phyloP scores from a whole-genome alignment of 345 rosid genomes.

The Adansonia digitata region DNA sequence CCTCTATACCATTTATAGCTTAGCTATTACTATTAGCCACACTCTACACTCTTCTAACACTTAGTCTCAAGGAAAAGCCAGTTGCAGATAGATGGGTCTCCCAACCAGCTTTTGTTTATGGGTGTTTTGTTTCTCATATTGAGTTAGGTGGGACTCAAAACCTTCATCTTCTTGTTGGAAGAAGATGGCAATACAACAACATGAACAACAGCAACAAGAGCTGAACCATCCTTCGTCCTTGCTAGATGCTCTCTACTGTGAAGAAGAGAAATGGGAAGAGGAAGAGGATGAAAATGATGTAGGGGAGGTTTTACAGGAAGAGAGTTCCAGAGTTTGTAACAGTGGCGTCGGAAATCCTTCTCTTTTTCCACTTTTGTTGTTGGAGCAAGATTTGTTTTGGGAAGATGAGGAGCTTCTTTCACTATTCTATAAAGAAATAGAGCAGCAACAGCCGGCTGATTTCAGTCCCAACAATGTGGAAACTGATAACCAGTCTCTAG shows the following conservation, averaged over 20 bases:
- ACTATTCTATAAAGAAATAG: slow-evolving; percentile 56
- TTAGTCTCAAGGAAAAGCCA: background rate
- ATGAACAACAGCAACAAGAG: slow-evolving; percentile 17
- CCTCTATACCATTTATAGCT: slow-evolving; percentile 8
- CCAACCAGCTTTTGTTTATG: slow-evolving; percentile 19
- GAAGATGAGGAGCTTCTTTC: slow-evolving; percentile 71
- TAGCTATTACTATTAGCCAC: background rate
- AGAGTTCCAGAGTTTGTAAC: slow-evolving; percentile 15
- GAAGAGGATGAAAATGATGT: slow-evolving; percentile 32
- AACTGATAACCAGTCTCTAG: slow-evolving; percentile 22
- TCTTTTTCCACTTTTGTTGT: slow-evolving; percentile 32
- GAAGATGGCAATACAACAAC: slow-evolving; percentile 49
- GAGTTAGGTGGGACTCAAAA: slow-evolving; percentile 20
- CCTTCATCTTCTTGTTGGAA: slow-evolving; percentile 35
- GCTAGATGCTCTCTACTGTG: slow-evolving; percentile 65
- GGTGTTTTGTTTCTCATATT: slow-evolving; percentile 22
- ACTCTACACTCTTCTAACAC: background rate
- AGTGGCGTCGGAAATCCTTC: slow-evolving; percentile 9
- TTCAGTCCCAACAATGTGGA: slow-evolving; percentile 12
- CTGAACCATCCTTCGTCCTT: slow-evolving; percentile 30
- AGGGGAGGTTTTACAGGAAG: slow-evolving; percentile 22
- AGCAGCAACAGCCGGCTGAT: slow-evolving; percentile 19
- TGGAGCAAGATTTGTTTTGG: slow-evolving; percentile 69
- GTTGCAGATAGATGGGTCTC: slow-evolving; percentile 23
- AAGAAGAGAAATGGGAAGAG: slow-evolving; percentile 65